A percentile compares a stretch with the other conserved stretches of the same genome.
These are phyloP conservation scores for Handroanthus guayacan DNA, from an alignment of 257 asterid species.

Conservation along the genomic window DNA sequence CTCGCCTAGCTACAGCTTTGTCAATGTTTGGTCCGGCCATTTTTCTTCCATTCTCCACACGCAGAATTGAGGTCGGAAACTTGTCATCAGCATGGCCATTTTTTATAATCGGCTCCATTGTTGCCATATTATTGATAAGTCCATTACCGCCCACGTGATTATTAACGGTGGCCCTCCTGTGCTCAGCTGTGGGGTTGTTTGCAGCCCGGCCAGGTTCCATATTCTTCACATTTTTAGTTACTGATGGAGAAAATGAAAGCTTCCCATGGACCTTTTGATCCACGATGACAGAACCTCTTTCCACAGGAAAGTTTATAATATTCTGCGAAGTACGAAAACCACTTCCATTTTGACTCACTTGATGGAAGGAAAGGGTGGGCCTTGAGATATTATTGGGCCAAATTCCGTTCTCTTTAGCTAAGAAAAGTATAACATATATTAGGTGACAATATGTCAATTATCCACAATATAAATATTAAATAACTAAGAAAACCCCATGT, in stretches of 20 bases:
- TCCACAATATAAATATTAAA: slow-evolving; percentile 15
- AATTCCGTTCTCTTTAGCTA: slow-evolving; percentile 45
- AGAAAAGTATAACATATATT: slow-evolving; percentile 31
- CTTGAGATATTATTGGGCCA: slow-evolving; percentile 39
- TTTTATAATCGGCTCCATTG: slow-evolving; percentile 31
- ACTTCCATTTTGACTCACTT: slow-evolving; percentile 44
- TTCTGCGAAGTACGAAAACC: slow-evolving; percentile 38
- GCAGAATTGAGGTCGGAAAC: slow-evolving; percentile 10
- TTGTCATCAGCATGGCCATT: slow-evolving; percentile 21
- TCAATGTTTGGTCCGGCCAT: slow-evolving; percentile 19
- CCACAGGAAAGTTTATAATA: slow-evolving; percentile 30
- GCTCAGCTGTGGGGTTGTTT: slow-evolving; percentile 31
- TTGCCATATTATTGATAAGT: slow-evolving; percentile 17
- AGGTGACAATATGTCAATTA: slow-evolving; percentile 35
- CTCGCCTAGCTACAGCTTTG: slow-evolving; percentile 21
- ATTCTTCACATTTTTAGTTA: slow-evolving; percentile 40
- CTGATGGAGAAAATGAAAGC: slow-evolving; percentile 42
- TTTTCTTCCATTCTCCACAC: slow-evolving; percentile 36
- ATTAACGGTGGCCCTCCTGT: slow-evolving; percentile 24
- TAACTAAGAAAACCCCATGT: background rate
- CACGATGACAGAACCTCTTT: slow-evolving; percentile 26
- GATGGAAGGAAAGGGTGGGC: slow-evolving; percentile 42
- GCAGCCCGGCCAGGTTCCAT: slow-evolving; percentile 33
- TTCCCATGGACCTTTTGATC: slow-evolving; percentile 38
- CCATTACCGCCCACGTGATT: slow-evolving; percentile 36